Base-by-base conservation (phyloP, 2,329 filamentous ascomycete species). In the Pseudogymnoascus sp. region DNA sequence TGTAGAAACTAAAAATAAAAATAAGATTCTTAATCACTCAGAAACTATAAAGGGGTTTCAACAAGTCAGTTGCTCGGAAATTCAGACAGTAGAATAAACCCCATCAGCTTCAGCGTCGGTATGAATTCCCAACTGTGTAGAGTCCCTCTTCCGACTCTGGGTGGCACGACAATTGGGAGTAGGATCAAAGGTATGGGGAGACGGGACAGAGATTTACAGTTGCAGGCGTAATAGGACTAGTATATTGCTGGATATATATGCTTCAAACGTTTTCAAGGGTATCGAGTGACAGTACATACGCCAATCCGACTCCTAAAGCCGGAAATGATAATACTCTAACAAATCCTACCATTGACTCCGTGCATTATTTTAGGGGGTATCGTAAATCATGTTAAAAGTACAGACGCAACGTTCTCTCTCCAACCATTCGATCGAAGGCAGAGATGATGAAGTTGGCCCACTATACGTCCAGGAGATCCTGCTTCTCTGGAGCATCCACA, bases 251-350 rank as follows among this genome's bases (percentile, higher is more conserved):
- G 8, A 57, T 57, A 57, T 34, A 21, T 57, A 57, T 34, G 26
- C 51, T 57, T 57, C 51, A 57, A 34, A 34, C 47, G 23, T 34
- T 34, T 34, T 21, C 8, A 57, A 57, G 29, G 51, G 29, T 57
- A 57, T 57, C 51, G 26, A 34, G 51, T 34, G 51, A 57, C 51
- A 36, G 51, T 34, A 57, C 11, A 57, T 57, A 57, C 51, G 51
- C 51, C 10, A 57, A 34, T 57, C 51, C 29, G 29, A 34, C 51
- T 34, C 29, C 29, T 21, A 16, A 54, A 34, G n/a, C n/a, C 10
- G 10, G 5, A 18, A 57, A 34, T 36, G 26, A 57, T 57, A 57
- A 21, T 34, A 34, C 51, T 34, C 51, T 5, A 57, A 14, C 51
- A 57, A 57, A 57, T 21, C n/a, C 26, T 57, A 18, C n/a, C 29